Evolutionary conservation across 345 rosid species (phyloP).

Genomic region (Excoecaria agallocha): DNA sequence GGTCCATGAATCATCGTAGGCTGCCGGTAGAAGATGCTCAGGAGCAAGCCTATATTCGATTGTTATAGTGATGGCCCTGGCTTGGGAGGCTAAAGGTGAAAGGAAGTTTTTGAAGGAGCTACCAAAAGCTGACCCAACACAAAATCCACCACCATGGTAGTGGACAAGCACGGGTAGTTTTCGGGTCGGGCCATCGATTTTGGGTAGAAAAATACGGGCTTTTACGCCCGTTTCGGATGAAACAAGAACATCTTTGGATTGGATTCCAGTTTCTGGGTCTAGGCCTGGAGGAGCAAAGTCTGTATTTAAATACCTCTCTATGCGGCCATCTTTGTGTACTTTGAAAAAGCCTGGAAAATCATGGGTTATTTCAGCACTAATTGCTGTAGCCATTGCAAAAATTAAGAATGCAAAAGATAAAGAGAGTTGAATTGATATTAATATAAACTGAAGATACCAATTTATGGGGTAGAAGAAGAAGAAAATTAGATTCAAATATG

Average conservation of each 20-base stretch:
- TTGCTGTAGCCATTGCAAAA: conserved; percentile 16
- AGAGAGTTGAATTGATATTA: not conserved
- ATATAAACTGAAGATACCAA: not conserved
- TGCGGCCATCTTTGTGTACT: conserved; percentile 49
- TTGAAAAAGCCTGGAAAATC: conserved; percentile 31
- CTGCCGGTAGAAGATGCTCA: conserved; percentile 17
- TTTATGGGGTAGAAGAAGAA: not conserved
- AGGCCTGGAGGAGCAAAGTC: conserved; percentile 36
- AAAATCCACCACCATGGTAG: conserved; percentile 30
- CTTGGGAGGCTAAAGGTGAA: conserved; percentile 9
- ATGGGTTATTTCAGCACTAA: not conserved
- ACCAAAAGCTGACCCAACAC: conserved; percentile 16
- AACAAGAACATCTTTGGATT: conserved; percentile 42
- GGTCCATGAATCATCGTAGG: conserved; percentile 19
- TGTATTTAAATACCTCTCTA: conserved; percentile 41
- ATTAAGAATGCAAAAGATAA: conserved; percentile 4
- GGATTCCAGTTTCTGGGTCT: conserved; percentile 41
- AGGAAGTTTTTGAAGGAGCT: conserved; percentile 3
- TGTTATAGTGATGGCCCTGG: conserved; percentile 18
- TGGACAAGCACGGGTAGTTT: conserved; percentile 50
- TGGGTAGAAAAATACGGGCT: conserved; percentile 45
- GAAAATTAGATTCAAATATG: not conserved
- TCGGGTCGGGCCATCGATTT: not conserved
- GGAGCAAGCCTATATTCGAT: conserved; percentile 25
- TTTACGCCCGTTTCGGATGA: conserved; percentile 19